Evolutionary conservation across 164 flowering plant genomes (phyloP).

Genomic region (Berberis vulgaris): DNA sequence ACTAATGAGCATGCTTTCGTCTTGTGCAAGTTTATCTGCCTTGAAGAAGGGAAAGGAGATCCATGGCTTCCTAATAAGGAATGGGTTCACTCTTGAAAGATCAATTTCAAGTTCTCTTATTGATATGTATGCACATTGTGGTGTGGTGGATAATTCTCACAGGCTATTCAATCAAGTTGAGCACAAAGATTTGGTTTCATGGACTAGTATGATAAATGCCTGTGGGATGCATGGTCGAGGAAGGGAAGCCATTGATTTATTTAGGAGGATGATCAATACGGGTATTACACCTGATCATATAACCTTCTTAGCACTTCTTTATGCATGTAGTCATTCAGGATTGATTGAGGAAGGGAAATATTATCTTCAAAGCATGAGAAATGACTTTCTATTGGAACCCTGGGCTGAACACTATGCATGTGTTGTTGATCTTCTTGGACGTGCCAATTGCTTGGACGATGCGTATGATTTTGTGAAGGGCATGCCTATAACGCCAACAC

Average conservation of each 20-base stretch:
- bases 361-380: constrained; percentile 40
- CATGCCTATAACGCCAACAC: constrained; percentile 48
- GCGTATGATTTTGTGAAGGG: constrained; percentile 47
- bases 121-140: constrained; percentile 79
- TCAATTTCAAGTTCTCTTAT: constrained; percentile 51
- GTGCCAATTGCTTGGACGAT: constrained; percentile 59
- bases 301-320: constrained; percentile 60
- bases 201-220: constrained; percentile 80
- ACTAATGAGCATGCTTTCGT: constrained; percentile 49
- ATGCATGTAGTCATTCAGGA: constrained; percentile 88
- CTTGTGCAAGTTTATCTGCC: constrained; percentile 53
- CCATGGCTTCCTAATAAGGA: constrained; percentile 57
- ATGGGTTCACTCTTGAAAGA: constrained; percentile 38
- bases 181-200: constrained; percentile 33
- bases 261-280: constrained; percentile 36
- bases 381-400: constrained; percentile 1
- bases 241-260: constrained; percentile 27
- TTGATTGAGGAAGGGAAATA: constrained; percentile 41
- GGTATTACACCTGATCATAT: constrained; percentile 60
- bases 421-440: constrained; percentile 79
- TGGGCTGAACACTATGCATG: constrained; percentile 46
- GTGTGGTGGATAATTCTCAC: constrained; percentile 34
- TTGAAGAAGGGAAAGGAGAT: constrained; percentile 69
- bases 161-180: constrained; percentile 31
- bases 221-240: constrained; percentile 84